Conservation (phyloP, 208 protist genomes). For the Acanthamoeba culbertsoni region DNA sequence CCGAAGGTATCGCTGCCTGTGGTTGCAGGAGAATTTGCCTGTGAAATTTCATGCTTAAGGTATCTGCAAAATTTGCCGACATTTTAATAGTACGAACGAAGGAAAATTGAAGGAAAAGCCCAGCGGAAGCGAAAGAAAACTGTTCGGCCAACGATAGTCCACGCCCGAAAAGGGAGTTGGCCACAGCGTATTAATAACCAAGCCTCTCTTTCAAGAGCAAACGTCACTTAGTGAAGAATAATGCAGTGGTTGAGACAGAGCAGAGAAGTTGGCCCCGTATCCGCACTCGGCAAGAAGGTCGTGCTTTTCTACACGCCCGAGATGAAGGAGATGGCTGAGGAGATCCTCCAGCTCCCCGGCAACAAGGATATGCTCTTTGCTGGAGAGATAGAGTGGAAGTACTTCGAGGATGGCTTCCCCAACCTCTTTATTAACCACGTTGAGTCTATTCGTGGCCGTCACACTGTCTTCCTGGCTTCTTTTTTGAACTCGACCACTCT, state of each 20-base stretch:
- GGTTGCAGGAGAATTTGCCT: neutral
- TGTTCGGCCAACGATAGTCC: too few species aligned
- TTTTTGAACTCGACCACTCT: conserved; percentile 51
- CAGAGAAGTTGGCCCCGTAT: neutral
- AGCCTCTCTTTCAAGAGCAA: neutral
- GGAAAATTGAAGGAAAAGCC: too few species aligned
- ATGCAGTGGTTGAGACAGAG: conserved; percentile 46
- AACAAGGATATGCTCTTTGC: neutral
- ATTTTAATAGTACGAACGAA: too few species aligned
- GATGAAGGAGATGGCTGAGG: conserved; percentile 47
- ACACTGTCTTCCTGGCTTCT: conserved; percentile 57
- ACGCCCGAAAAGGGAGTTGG: too few species aligned
- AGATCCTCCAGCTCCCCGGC: neutral
- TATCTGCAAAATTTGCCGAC: too few species aligned
- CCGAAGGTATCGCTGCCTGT: neutral
- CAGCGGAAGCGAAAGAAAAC: too few species aligned
- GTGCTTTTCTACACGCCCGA: conserved; percentile 26
- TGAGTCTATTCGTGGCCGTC: conserved; percentile 42
- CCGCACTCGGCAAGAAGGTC: neutral
- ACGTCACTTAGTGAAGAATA: neutral
- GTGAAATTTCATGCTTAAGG: neutral
- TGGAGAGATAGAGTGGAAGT: conserved; percentile 67
- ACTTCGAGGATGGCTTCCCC: conserved; percentile 68
- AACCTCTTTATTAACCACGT: conserved; percentile 69
- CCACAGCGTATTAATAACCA: too few species aligned